Evolutionary conservation across 2,329 filamentous ascomycete species (phyloP).

Genomic region (Claviceps sorghi): DNA sequence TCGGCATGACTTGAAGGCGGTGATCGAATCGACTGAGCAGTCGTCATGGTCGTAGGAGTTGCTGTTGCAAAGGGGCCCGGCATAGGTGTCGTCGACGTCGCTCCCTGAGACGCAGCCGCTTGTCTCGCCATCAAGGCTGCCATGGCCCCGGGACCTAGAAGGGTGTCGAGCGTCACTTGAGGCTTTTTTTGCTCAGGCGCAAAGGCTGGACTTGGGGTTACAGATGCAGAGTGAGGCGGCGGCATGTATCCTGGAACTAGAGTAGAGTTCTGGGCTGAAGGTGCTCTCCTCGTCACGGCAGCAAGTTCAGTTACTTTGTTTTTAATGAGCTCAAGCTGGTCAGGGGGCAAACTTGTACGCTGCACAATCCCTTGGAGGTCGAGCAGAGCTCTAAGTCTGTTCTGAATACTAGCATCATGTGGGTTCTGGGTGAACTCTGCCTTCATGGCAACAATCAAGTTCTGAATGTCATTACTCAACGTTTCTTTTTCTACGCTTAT

Average conservation of each 20-base stretch:
- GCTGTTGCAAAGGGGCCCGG: constrained; percentile 19
- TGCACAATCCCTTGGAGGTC: constrained; percentile 65
- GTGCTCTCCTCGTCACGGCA: constrained; percentile 44
- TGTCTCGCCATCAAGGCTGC: constrained; percentile 43
- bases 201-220: constrained; percentile 18
- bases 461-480: constrained; percentile 71
- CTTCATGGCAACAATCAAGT: constrained; percentile 58
- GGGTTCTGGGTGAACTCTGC: constrained; percentile 62
- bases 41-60: not conserved
- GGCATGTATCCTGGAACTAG: constrained; percentile 25
- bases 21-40: constrained; percentile 28
- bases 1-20: constrained; percentile 31
- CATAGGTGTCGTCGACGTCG: constrained; percentile 25
- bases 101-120: constrained; percentile 32
- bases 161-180: constrained; percentile 38
- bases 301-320: constrained; percentile 68
- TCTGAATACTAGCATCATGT: constrained; percentile 60
- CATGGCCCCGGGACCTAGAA: constrained; percentile 45
- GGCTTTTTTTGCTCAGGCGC: constrained; percentile 17
- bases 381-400: constrained; percentile 68
- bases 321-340: constrained; percentile 73
- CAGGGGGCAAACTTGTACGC: constrained; percentile 60
- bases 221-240: constrained; percentile 18
- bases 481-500: constrained; percentile 58
- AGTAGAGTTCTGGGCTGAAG: constrained; percentile 25